Percentiles rank a stretch among this genome's conserved stretches.
These are phyloP conservation scores for Acanthamoeba triangularis DNA, from an alignment of 208 protist genomes.

Conservation along the genomic window DNA sequence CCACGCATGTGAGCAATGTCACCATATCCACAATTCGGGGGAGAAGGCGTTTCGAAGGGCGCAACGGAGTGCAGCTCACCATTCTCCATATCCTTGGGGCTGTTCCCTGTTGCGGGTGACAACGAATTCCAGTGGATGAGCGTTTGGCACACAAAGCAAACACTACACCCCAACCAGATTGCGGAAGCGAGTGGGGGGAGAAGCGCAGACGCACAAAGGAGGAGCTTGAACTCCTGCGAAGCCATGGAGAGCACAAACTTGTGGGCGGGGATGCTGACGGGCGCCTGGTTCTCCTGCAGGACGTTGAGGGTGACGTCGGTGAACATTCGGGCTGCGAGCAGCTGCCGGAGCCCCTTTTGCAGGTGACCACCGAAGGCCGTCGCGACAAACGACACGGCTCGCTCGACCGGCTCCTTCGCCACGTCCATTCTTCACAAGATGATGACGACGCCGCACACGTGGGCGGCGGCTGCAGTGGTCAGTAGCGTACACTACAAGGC, in stretches of 20 bases:
- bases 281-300: neutral
- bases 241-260: slow-evolving; percentile 2
- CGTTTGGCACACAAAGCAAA: no score
- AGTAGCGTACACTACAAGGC: neutral
- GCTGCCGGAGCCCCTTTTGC: neutral
- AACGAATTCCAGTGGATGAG: no score
- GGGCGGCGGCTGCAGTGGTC: neutral
- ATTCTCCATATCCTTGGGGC: neutral
- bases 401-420: neutral
- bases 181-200: neutral
- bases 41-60: neutral
- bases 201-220: slow-evolving; percentile 10
- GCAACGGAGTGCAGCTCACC: neutral
- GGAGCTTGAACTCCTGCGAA: neutral
- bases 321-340: neutral
- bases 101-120: no score
- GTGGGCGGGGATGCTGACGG: neutral
- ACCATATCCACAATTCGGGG: neutral
- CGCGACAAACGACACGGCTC: neutral
- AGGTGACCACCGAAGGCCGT: neutral
- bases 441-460: neutral
- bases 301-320: slow-evolving; percentile 28
- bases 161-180: no score
- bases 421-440: neutral
- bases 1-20: neutral